A percentile compares a stretch with the other conserved stretches of the same genome.
Evolutionary conservation across 2,329 filamentous ascomycete species (phyloP).

Genomic region (Metarhizium rileyi): DNA sequence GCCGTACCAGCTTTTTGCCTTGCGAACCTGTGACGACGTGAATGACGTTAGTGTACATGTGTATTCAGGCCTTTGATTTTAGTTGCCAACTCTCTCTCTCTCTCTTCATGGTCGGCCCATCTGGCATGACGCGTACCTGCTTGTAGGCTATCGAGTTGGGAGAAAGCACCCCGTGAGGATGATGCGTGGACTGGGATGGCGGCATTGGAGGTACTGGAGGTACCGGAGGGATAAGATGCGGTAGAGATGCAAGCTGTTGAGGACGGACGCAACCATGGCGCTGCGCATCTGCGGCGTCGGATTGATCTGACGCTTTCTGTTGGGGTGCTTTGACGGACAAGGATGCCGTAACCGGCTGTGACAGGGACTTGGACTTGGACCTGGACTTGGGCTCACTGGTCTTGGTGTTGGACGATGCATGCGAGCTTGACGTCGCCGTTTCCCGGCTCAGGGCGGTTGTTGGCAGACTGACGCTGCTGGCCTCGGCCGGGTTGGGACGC

Average conservation of each 20-base stretch:
- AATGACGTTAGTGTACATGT: conserved; percentile 1
- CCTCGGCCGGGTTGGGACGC: conserved; percentile 19
- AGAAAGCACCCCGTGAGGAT: background rate
- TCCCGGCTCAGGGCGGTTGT: conserved; percentile 11
- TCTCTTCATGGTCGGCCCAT: background rate
- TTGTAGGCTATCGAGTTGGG: conserved; percentile 4
- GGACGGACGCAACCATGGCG: background rate
- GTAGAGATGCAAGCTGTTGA: background rate
- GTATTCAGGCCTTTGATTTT: background rate
- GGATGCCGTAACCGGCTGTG: background rate
- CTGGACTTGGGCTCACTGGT: background rate
- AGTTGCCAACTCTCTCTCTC: background rate
- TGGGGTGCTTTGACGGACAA: conserved; percentile 5
- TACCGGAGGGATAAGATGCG: conserved; percentile 1
- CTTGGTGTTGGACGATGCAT: too few relatives aligned
- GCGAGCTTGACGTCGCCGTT: conserved; percentile 7
- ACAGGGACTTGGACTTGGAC: background rate
- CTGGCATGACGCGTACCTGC: conserved; percentile 5
- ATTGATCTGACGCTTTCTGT: background rate
- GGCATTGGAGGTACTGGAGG: conserved; percentile 4
- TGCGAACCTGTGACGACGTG: conserved; percentile 31
- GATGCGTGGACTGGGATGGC: background rate
- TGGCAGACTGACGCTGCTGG: conserved; percentile 10
- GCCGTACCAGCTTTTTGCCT: conserved; percentile 52
- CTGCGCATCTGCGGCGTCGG: background rate